Evolutionary conservation across 2,329 filamentous ascomycete genomes (phyloP).

Genomic region (Colletotrichum orchidophilum): DNA sequence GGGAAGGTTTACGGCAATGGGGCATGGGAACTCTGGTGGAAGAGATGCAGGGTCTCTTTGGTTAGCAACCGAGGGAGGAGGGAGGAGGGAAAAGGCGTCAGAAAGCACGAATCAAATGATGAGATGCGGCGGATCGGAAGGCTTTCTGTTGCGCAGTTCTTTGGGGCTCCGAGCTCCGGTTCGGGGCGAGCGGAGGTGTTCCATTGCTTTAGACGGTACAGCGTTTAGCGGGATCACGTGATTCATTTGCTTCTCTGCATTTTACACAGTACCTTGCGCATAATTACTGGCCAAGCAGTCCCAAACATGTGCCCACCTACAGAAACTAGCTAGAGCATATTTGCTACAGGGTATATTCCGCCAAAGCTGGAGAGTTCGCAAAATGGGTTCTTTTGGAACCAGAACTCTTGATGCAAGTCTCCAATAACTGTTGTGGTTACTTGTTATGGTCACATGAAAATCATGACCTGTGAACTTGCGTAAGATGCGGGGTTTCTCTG

Average conservation of each 20-base stretch:
- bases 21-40: neutral
- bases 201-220: neutral
- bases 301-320: too few relatives aligned
- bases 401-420: too few relatives aligned
- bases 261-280: too few relatives aligned
- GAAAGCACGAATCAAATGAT: constrained; percentile 21
- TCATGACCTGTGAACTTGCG: too few relatives aligned
- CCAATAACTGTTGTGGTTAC: too few relatives aligned
- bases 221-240: neutral
- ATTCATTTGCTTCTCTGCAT: neutral
- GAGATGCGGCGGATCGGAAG: constrained; percentile 14
- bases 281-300: too few relatives aligned
- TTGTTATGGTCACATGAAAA: too few relatives aligned
- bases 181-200: neutral
- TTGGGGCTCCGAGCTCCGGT: neutral
- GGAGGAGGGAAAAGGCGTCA: neutral
- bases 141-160: neutral
- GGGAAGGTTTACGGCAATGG: neutral
- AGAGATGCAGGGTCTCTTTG: neutral
- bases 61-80: neutral
- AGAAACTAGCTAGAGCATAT: too few relatives aligned
- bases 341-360: too few relatives aligned
- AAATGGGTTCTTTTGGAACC: too few relatives aligned
- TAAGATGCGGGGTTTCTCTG: too few relatives aligned
- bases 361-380: too few relatives aligned